Evolutionary conservation across 177 flowering plant genomes (phyloP).

Genomic region (Vitis hybrid): DNA sequence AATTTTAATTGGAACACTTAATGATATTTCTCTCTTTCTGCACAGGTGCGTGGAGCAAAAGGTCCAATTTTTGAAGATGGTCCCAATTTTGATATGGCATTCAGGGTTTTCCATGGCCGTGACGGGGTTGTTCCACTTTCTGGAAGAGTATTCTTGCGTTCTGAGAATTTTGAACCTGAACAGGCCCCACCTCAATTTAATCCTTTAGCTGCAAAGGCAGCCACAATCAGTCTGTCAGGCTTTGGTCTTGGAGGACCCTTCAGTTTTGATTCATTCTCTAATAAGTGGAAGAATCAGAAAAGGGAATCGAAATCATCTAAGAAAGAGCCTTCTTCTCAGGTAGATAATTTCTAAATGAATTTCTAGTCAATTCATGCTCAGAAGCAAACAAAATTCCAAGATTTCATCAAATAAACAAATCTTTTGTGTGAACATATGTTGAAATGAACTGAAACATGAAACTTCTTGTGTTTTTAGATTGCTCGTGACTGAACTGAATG

Average conservation of each 20-base stretch:
- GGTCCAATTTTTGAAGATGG: conserved; percentile 65
- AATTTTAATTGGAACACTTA: no score
- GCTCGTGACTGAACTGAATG: no score
- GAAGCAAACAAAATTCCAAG: no score
- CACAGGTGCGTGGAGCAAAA: conserved; percentile 34
- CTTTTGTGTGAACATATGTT: no score
- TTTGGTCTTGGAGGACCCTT: conserved; percentile 73
- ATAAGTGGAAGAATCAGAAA: conserved; percentile 38
- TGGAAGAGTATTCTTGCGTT: conserved; percentile 24
- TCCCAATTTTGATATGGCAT: conserved; percentile 52
- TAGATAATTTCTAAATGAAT: conserved; percentile 9
- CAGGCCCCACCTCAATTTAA: conserved; percentile 43
- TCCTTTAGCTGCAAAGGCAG: conserved; percentile 82
- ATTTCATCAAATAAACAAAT: no score
- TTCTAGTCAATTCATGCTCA: no score
- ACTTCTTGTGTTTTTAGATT: no score
- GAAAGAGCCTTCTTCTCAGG: conserved; percentile 50
- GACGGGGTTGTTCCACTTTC: conserved; percentile 57
- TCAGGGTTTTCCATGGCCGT: conserved; percentile 50
- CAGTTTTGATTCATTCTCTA: conserved; percentile 57
- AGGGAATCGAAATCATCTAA: conserved; percentile 33
- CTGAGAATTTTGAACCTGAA: conserved; percentile 23
- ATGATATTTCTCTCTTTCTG: conserved; percentile 4
- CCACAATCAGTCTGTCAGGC: conserved; percentile 72
- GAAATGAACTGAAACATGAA: no score